These are phyloP conservation scores for Chaetoceros muelleri DNA, from an alignment of 108 stramenopile genomes.

Conservation along the genomic window DNA sequence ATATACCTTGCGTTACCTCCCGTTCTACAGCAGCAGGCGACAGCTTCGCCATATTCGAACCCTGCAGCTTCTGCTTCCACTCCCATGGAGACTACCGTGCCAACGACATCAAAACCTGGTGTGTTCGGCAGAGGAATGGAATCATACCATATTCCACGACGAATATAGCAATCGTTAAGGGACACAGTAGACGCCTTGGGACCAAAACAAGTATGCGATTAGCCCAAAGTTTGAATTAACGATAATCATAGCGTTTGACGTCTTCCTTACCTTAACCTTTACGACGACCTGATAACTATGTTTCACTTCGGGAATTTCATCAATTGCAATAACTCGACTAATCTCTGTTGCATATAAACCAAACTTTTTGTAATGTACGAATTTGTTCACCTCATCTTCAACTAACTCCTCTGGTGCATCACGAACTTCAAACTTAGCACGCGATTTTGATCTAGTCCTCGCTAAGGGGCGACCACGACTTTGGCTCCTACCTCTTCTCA, in stretches of 20 bases:
- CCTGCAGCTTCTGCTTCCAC: conserved; percentile 10
- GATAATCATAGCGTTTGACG: neutral
- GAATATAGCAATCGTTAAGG: conserved; percentile 33
- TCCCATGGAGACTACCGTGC: conserved; percentile 36
- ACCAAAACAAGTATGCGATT: neutral
- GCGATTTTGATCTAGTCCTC: neutral
- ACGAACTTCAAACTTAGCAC: neutral
- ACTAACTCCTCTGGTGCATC: neutral
- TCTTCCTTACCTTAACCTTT: conserved; percentile 31
- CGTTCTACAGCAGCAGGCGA: conserved; percentile 32
- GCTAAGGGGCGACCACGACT: neutral
- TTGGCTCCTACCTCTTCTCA: neutral
- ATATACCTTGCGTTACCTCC: conserved; percentile 64
- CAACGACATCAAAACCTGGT: conserved; percentile 53
- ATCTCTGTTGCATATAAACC: neutral
- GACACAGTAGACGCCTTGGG: conserved; percentile 58
- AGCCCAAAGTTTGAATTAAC: neutral
- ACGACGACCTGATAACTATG: conserved; percentile 29
- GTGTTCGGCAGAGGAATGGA: conserved; percentile 33
- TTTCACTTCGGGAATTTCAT: conserved; percentile 26
- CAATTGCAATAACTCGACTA: neutral
- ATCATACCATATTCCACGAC: conserved; percentile 34
- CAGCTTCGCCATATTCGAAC: conserved; percentile 40
- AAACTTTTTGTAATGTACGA: neutral
- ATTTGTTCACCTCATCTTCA: neutral